Base-by-base conservation (phyloP, 176 grass and related monocot genomes). In the Guadua angustifolia region DNA sequence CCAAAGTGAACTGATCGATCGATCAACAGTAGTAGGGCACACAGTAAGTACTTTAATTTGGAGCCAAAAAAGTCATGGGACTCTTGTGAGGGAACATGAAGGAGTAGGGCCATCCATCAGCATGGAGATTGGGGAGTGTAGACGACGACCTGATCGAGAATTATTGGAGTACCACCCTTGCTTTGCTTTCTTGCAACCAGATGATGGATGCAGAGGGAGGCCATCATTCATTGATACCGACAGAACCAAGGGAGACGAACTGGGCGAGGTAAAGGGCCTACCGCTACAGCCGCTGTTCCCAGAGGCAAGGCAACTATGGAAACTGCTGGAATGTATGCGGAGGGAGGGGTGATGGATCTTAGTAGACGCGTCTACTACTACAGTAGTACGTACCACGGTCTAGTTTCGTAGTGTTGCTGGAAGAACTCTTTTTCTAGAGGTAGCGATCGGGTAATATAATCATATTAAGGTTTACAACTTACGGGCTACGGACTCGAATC, bases 61-160 rank as follows among this genome's bases (percentile, higher is more conserved):
- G 44, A 32, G 53, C 18, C 66, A 73, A 24, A 52, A 63, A 83
- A 83, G 74, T 88, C 86, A 84, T 73, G 66, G 55, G 1, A 46
- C 11, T 66, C 67, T 49, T 67, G 67, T 47, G 81, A 73, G n/a
- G 6, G 4, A 8, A 72, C 78, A 66, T 65, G 55, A 83, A 79
- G 67, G 5, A 19, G 53, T 45, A 24, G 69, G 69, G 24, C 60
- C 85, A 11, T 57, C 36, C 14, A 35, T 46, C 39, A 4, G 66
- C 26, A 62, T 39, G 75, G 6, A 22, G 71, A 74, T 53, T 5
- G 2, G 71, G 36, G 11, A 45, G 11, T 6, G 7, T 26, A 13
- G 58, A 26, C 11, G 26, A 21, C 53, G 50, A 9, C 39, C n/a
- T 17, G 39, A 85, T 21, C 32, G 55, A 10, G 26, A 50, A 79